phyloP scores from a whole-genome alignment of 2,329 filamentous ascomycete species.

The Fusarium illudens region DNA sequence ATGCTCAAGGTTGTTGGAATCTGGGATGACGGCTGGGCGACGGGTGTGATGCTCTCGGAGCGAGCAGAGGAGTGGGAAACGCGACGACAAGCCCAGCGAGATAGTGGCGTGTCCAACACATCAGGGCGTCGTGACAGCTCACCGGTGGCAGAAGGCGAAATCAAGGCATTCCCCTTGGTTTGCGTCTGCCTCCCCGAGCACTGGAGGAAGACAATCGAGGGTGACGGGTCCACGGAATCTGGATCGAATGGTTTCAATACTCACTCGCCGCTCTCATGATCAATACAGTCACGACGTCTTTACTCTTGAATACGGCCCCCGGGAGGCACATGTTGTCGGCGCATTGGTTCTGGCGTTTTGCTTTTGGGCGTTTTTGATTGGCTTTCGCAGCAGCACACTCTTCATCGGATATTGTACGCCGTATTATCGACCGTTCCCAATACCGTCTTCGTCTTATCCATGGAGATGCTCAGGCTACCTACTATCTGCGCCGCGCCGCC shows the following conservation, averaged over 20 bases:
- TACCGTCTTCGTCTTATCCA: neutral
- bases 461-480: conserved; percentile 6
- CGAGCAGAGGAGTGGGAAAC: conserved; percentile 89
- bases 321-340: conserved; percentile 32
- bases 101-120: conserved; percentile 91
- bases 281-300: conserved; percentile 36
- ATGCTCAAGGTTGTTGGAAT: conserved; percentile 99
- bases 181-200: conserved; percentile 95
- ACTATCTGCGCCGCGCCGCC: conserved; percentile 2
- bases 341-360: conserved; percentile 53
- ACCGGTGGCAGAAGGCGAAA: conserved; percentile 75
- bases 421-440: conserved; percentile 9
- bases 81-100: conserved; percentile 78
- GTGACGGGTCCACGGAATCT: conserved; percentile 76
- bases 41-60: conserved; percentile 83
- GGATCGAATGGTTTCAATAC: conserved; percentile 55
- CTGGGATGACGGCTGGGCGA: conserved; percentile 99
- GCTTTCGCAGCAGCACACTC: conserved; percentile 20
- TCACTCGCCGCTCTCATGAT: conserved; percentile 42
- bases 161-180: conserved; percentile 97
- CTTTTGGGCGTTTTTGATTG: conserved; percentile 36
- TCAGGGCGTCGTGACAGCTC: conserved; percentile 70
- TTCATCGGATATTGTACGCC: conserved; percentile 20
- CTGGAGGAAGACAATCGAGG: conserved; percentile 96
- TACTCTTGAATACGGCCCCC: conserved; percentile 40